Evolutionary conservation across 805 yeast genomes (phyloP).

Genomic region (Kregervanrija delftensis): DNA sequence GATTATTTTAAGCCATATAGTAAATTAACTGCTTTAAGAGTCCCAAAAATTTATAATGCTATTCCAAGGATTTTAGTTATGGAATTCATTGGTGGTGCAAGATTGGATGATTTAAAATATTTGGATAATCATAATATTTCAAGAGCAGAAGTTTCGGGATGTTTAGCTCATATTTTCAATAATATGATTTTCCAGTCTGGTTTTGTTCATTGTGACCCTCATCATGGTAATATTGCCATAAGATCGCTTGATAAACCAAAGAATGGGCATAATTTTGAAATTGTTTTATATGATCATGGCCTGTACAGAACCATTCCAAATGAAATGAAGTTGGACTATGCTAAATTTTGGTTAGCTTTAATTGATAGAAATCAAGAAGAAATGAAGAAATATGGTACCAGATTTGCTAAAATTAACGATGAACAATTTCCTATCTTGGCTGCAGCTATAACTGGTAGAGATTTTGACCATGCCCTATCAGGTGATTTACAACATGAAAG

Average conservation of each 20-base stretch:
- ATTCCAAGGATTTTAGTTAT: conserved; percentile 68
- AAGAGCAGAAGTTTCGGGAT: conserved; percentile 71
- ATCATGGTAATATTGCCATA: conserved; percentile 93
- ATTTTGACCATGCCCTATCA: conserved; percentile 65
- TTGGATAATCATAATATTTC: conserved; percentile 59
- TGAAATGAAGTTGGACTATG: conserved; percentile 71
- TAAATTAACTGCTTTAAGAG: conserved; percentile 63
- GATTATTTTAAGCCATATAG: conserved; percentile 54
- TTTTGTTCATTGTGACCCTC: conserved; percentile 96
- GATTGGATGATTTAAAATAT: conserved; percentile 71
- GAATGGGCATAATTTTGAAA: conserved; percentile 72
- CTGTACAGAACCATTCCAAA: conserved; percentile 79
- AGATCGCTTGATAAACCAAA: conserved; percentile 32
- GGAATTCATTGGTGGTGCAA: conserved; percentile 79
- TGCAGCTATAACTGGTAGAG: conserved; percentile 93
- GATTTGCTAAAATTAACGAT: conserved; percentile 71
- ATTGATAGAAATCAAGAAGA: conserved; percentile 58
- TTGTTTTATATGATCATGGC: conserved; percentile 91
- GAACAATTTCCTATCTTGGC: conserved; percentile 79
- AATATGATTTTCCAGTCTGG: conserved; percentile 92
- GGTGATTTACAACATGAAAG: conserved; percentile 55
- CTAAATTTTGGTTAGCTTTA: conserved; percentile 88
- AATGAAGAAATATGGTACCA: conserved; percentile 70
- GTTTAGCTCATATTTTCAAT: conserved; percentile 86
- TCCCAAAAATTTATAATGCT: conserved; percentile 69